Evolutionary conservation across 441 rosid genomes (phyloP).

Genomic region (Gossypium trilobum): DNA sequence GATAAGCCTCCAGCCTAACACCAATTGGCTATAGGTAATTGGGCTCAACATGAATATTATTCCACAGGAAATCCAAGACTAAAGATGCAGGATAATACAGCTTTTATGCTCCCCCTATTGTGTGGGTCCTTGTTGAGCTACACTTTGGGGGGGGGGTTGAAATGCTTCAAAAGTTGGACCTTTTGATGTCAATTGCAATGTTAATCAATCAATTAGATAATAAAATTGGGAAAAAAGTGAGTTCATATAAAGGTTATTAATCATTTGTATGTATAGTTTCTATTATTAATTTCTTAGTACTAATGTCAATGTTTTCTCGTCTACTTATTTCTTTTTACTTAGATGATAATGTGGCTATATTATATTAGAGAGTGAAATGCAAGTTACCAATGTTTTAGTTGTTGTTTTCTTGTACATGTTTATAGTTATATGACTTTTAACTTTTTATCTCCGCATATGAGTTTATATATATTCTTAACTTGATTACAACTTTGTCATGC

Average conservation of each 20-base stretch:
- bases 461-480: not conserved
- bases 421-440: not conserved
- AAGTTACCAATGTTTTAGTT: not conserved
- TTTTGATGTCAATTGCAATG: not conserved
- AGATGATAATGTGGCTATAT: not conserved
- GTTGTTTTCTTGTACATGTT: not conserved
- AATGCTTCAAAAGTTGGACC: not conserved
- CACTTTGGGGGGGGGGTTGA: no score
- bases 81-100: not conserved
- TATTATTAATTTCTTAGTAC: not conserved
- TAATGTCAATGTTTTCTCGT: not conserved
- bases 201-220: not conserved
- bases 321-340: not conserved
- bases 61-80: not conserved
- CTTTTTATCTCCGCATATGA: not conserved
- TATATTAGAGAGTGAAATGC: not conserved
- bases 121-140: no score
- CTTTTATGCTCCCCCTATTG: not conserved
- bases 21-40: not conserved
- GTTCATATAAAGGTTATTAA: not conserved
- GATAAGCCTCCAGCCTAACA: not conserved
- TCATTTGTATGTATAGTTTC: not conserved
- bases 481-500: not conserved
- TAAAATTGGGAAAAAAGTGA: not conserved
- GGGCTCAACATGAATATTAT: not conserved